Evolutionary conservation across 2,329 filamentous ascomycete species (phyloP).

Genomic region (Didymella segeticola): DNA sequence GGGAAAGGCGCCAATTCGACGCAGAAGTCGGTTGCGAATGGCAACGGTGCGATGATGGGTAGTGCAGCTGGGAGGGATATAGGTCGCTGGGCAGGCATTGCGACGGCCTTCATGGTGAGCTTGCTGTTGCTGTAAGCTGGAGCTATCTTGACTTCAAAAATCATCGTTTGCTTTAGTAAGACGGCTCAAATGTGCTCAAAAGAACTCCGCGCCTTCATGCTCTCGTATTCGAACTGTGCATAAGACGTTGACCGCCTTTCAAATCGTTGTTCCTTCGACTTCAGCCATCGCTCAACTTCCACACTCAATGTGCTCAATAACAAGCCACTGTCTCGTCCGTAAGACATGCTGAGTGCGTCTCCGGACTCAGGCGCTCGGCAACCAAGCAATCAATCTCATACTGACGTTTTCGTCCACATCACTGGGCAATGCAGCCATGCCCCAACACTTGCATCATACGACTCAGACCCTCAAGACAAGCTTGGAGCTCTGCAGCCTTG

Average conservation of each 20-base stretch:
- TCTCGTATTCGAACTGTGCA: background rate
- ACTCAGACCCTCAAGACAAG: background rate
- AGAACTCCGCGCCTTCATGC: background rate
- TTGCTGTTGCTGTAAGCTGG: slow-evolving; percentile 3
- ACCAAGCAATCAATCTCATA: background rate
- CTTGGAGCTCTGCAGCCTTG: background rate
- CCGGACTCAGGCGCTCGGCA: background rate
- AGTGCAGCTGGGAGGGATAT: slow-evolving; percentile 1
- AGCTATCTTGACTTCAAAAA: background rate
- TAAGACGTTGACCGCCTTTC: background rate
- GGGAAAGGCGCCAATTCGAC: slow-evolving; percentile 1
- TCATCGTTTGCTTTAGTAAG: background rate
- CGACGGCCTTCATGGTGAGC: slow-evolving; percentile 1
- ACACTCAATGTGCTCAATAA: background rate
- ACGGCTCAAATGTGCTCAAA: slow-evolving; percentile 16
- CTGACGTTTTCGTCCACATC: background rate
- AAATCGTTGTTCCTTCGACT: background rate
- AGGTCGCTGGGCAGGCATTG: background rate
- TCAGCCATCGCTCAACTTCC: background rate
- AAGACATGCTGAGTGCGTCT: background rate
- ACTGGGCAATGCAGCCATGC: background rate
- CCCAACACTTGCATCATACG: background rate
- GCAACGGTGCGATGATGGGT: background rate
- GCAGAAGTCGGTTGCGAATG: background rate
- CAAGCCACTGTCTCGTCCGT: background rate